phyloP scores from a whole-genome alignment of 2,329 filamentous ascomycete species.

The Domatiomyces globalis region DNA sequence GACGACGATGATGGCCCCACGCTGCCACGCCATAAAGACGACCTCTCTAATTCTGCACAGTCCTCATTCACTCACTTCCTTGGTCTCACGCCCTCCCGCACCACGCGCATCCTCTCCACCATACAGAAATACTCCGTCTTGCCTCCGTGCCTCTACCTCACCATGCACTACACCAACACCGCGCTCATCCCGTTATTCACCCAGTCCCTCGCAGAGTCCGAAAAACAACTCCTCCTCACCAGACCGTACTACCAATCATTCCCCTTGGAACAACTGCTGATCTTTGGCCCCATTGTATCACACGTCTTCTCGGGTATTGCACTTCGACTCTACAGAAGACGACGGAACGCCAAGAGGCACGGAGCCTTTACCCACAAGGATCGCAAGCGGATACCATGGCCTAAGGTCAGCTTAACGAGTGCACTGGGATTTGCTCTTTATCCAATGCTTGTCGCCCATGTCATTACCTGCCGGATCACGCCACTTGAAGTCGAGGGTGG shows the following conservation, averaged over 20 bases:
- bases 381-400: constrained; percentile 45
- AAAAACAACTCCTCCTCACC: constrained; percentile 78
- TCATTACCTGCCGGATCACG: constrained; percentile 59
- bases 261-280: constrained; percentile 62
- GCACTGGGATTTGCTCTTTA: constrained; percentile 57
- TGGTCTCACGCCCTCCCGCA: constrained; percentile 19
- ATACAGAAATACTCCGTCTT: constrained; percentile 85
- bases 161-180: constrained; percentile 67
- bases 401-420: constrained; percentile 54
- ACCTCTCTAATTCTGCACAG: constrained; percentile 22
- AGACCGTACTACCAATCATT: constrained; percentile 84
- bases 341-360: constrained; percentile 58
- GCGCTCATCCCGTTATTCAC: constrained; percentile 65
- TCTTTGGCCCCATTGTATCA: constrained; percentile 57
- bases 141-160: constrained; percentile 61
- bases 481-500: constrained; percentile 69
- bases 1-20: constrained; percentile 20
- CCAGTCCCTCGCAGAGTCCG: constrained; percentile 57
- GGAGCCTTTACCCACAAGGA: constrained; percentile 50
- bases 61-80: constrained; percentile 27
- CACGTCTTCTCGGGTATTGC: constrained; percentile 67
- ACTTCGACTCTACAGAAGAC: constrained; percentile 59
- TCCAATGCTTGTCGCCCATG: constrained; percentile 54
- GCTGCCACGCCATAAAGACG: constrained; percentile 34
- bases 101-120: constrained; percentile 37